A percentile compares a stretch with the other conserved stretches of the same genome.
Conservation (phyloP, 768 basidiomycete species). For the Cantharellus anzutake region DNA sequence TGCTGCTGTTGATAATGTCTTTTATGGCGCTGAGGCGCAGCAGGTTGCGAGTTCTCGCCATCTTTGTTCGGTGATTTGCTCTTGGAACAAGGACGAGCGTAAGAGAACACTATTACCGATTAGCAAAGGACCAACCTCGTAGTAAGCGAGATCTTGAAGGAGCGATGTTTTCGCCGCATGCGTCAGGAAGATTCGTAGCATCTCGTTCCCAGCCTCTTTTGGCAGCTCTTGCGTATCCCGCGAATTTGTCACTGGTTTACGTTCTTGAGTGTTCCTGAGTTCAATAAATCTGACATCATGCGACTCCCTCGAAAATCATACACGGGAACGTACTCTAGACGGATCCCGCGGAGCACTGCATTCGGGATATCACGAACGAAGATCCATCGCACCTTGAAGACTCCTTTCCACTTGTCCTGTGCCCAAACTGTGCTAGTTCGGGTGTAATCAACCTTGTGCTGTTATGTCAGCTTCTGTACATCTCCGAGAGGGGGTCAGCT, state of each 20-base stretch:
- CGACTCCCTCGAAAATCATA: neutral
- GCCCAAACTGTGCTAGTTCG: conserved; percentile 96
- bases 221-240: conserved; percentile 94
- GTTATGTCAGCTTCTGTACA: conserved; percentile 2
- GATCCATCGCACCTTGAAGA: conserved; percentile 96
- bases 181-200: conserved; percentile 86
- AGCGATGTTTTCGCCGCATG: conserved; percentile 87
- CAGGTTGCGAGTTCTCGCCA: neutral
- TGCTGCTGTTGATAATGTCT: neutral
- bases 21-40: neutral
- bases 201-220: conserved; percentile 90
- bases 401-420: conserved; percentile 99
- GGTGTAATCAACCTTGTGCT: conserved; percentile 64
- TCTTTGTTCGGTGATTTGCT: neutral
- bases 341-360: conserved; percentile 73
- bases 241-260: conserved; percentile 96
- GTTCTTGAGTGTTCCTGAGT: conserved; percentile 86
- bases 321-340: conserved; percentile 40
- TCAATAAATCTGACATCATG: conserved; percentile 8
- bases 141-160: conserved; percentile 83
- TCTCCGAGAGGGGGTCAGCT: conserved; percentile 12
- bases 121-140: conserved; percentile 35
- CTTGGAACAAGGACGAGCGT: neutral
- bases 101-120: neutral
- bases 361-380: conserved; percentile 94